phyloP scores from a whole-genome alignment of 805 yeast species.

The Starmera caribaea region DNA sequence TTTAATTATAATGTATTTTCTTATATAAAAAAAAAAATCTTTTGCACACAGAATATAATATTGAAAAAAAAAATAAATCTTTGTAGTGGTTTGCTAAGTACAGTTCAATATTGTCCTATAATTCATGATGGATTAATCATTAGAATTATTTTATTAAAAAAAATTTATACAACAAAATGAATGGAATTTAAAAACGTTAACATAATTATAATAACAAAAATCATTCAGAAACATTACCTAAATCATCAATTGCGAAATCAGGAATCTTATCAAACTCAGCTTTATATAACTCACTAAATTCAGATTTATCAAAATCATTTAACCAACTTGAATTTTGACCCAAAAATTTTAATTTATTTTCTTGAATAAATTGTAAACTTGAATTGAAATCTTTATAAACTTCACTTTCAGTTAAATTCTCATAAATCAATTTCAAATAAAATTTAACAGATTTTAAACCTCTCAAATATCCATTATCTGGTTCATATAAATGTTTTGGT shows the following conservation, averaged over 20 bases:
- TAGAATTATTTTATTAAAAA: slow-evolving; percentile 12
- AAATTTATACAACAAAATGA: neutral
- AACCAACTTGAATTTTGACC: slow-evolving; percentile 25
- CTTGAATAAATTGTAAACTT: slow-evolving; percentile 8
- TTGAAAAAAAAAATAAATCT: neutral
- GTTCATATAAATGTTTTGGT: slow-evolving; percentile 50
- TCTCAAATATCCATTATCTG: slow-evolving; percentile 78
- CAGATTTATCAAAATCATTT: slow-evolving; percentile 25
- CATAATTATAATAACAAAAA: neutral
- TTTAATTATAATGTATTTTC: neutral
- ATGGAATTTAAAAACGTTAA: slow-evolving; percentile 1
- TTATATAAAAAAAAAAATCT: neutral
- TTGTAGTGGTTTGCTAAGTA: neutral
- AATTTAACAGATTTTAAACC: slow-evolving; percentile 69
- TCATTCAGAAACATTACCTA: slow-evolving; percentile 19
- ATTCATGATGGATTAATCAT: slow-evolving; percentile 7
- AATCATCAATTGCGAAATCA: slow-evolving; percentile 15
- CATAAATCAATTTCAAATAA: slow-evolving; percentile 56
- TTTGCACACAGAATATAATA: too few species aligned
- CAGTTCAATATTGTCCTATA: too few species aligned
- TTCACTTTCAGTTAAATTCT: slow-evolving; percentile 35
- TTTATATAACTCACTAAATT: slow-evolving; percentile 19
- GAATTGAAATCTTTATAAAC: slow-evolving; percentile 19
- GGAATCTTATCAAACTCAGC: slow-evolving; percentile 14
- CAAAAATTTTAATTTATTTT: slow-evolving; percentile 13